Conservation (phyloP, 495 filamentous ascomycete species). For the Penicillium pancosmium region DNA sequence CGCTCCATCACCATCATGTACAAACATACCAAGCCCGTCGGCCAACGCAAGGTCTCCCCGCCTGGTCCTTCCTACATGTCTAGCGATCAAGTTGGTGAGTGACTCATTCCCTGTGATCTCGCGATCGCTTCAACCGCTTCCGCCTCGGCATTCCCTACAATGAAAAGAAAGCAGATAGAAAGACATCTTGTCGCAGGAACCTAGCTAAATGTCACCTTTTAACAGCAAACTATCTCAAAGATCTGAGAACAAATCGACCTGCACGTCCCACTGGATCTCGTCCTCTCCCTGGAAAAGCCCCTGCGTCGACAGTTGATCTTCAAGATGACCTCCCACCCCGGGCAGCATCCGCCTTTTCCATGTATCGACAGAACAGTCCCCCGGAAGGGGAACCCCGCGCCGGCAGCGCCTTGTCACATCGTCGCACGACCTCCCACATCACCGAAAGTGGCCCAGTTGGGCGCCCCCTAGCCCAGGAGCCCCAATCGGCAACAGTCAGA, state of each 20-base stretch:
- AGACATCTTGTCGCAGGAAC: not conserved
- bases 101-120: conserved; percentile 10
- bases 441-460: conserved; percentile 35
- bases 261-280: conserved; percentile 77
- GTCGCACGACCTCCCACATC: conserved; percentile 42
- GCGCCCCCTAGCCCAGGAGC: conserved; percentile 49
- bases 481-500: conserved; percentile 36
- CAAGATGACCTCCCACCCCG: conserved; percentile 45
- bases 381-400: conserved; percentile 43
- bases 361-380: conserved; percentile 27
- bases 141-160: no score
- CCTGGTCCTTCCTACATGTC: conserved; percentile 83
- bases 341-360: conserved; percentile 51
- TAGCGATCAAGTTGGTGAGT: conserved; percentile 81
- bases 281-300: conserved; percentile 60
- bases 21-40: conserved; percentile 41
- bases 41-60: conserved; percentile 64
- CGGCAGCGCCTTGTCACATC: conserved; percentile 55
- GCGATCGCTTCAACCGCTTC: no score
- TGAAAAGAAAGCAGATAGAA: no score
- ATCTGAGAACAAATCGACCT: conserved; percentile 77
- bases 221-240: conserved; percentile 72
- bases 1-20: conserved; percentile 32
- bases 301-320: conserved; percentile 39
- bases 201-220: conserved; percentile 16